Evolutionary conservation across 2,329 filamentous ascomycete species (phyloP).

Genomic region (Ophiocordyceps camponoti-rufipedis): DNA sequence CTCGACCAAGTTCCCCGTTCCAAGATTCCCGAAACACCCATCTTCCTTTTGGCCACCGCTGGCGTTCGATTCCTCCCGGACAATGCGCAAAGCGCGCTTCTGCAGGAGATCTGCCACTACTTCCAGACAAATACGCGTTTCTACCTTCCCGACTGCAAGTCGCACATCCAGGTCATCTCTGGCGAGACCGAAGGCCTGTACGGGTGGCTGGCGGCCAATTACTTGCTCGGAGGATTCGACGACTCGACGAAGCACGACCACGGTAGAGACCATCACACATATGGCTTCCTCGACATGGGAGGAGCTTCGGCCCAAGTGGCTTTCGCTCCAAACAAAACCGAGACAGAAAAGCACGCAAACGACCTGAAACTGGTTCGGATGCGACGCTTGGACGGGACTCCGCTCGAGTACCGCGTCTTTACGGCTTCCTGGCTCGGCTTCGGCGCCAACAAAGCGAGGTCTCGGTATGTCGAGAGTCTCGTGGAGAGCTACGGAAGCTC

Average conservation of each 20-base stretch:
- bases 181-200: slow-evolving; percentile 93
- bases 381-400: slow-evolving; percentile 61
- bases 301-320: slow-evolving; percentile 95
- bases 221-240: slow-evolving; percentile 82
- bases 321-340: slow-evolving; percentile 85
- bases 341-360: slow-evolving; percentile 74
- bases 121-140: slow-evolving; percentile 62
- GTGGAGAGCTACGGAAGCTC: slow-evolving; percentile 42
- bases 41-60: slow-evolving; percentile 90
- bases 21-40: slow-evolving; percentile 66
- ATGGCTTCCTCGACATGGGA: slow-evolving; percentile 96
- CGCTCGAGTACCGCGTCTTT: slow-evolving; percentile 75
- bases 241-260: slow-evolving; percentile 55
- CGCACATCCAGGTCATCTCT: slow-evolving; percentile 85
- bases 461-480: slow-evolving; percentile 67
- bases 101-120: slow-evolving; percentile 69
- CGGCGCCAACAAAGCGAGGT: slow-evolving; percentile 83
- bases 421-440: slow-evolving; percentile 95
- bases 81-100: slow-evolving; percentile 50
- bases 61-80: slow-evolving; percentile 78
- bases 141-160: slow-evolving; percentile 69
- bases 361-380: slow-evolving; percentile 76
- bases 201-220: slow-evolving; percentile 95
- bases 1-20: slow-evolving; percentile 57
- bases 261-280: slow-evolving; percentile 80